Evolutionary conservation across 768 basidiomycete species (phyloP).

Genomic region (Mycena crocata): DNA sequence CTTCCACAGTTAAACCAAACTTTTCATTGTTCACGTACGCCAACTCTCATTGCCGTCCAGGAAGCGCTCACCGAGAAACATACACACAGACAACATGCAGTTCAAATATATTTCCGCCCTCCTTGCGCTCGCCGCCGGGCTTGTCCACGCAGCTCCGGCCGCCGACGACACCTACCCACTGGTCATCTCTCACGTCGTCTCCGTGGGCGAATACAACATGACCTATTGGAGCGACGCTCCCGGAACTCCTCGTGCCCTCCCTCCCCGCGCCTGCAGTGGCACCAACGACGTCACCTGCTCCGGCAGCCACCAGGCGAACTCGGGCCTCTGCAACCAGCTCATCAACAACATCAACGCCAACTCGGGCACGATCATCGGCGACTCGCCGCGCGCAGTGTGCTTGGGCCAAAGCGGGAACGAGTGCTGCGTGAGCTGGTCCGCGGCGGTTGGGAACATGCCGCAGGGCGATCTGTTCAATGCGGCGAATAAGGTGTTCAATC

Average conservation of each 20-base stretch:
- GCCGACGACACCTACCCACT: background rate
- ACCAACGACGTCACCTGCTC: background rate
- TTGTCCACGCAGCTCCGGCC: too few relatives aligned
- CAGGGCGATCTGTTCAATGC: background rate
- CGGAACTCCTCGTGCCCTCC: background rate
- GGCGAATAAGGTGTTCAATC: background rate
- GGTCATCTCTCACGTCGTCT: background rate
- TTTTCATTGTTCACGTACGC: too few relatives aligned
- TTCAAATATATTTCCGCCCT: too few relatives aligned
- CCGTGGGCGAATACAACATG: background rate
- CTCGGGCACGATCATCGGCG: background rate
- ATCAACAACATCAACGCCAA: background rate
- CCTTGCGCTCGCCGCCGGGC: too few relatives aligned
- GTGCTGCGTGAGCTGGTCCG: conserved; percentile 11
- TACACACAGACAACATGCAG: too few relatives aligned
- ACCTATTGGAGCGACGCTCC: background rate
- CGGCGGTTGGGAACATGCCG: background rate
- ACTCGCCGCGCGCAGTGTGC: conserved; percentile 1
- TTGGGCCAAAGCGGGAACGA: background rate
- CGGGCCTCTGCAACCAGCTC: background rate
- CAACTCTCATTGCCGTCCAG: too few relatives aligned
- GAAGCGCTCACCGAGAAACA: too few relatives aligned
- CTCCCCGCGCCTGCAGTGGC: background rate
- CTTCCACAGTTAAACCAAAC: too few relatives aligned
- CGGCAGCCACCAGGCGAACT: background rate